A percentile compares a stretch with the other conserved stretches of the same genome.
Evolutionary conservation across 2,329 filamentous ascomycete genomes (phyloP).

Genomic region (Talaromyces islandicus): DNA sequence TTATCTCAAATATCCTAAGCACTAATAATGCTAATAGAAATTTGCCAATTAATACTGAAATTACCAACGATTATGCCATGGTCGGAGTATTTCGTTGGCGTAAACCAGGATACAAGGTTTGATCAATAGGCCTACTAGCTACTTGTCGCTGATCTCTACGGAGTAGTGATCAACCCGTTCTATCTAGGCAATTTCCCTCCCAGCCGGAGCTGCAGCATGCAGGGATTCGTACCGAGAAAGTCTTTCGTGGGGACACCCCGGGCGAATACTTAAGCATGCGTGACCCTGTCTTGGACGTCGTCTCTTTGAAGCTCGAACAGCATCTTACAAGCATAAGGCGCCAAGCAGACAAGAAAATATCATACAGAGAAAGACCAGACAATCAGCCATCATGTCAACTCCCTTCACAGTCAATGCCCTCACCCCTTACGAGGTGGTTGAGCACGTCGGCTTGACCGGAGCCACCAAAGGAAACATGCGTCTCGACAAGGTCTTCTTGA

Average conservation of each 20-base stretch:
- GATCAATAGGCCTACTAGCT: background rate
- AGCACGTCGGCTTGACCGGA: conserved; percentile 47
- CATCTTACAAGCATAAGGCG: background rate
- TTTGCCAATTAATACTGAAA: background rate
- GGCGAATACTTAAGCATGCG: background rate
- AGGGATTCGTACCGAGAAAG: background rate
- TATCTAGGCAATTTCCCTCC: background rate
- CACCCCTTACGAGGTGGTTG: conserved; percentile 45
- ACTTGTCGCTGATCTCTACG: background rate
- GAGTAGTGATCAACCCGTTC: background rate
- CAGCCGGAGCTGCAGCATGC: background rate
- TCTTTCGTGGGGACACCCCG: background rate
- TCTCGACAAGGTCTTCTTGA: conserved; percentile 48
- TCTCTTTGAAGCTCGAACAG: background rate
- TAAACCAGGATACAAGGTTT: background rate
- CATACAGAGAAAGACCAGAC: background rate
- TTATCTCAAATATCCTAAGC: background rate
- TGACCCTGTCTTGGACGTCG: background rate
- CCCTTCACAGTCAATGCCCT: conserved; percentile 32
- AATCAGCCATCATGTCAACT: background rate
- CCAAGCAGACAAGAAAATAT: background rate
- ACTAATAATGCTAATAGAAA: background rate
- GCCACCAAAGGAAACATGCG: conserved; percentile 49
- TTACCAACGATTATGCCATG: background rate
- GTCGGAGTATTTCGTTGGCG: background rate